Evolutionary conservation across 1,139 yeast genomes (phyloP), one percentile per base, ranked within the genome.

Genomic region (Pichia sp.): DNA sequence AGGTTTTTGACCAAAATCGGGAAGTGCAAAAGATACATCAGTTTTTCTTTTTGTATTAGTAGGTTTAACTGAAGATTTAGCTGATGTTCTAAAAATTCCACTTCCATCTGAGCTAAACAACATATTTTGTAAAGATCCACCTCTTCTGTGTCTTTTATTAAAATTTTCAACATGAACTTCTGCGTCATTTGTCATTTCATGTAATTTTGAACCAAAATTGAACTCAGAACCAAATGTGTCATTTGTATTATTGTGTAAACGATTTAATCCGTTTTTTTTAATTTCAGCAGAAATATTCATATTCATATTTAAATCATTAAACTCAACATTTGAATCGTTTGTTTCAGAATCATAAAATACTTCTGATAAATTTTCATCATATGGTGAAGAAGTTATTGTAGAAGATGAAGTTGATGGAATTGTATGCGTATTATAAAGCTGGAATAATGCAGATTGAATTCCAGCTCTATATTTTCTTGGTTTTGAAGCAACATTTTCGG

Each of bases 401-500:
- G 30, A 31, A n/a, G 39, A 12, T 6, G 28, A 12, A 10, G n/a
- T 16, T n/a, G 50, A 30, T 12, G 46, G 46, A 8, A 40, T 37
- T 37, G 48, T 34, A n/a, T 46, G 50, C 2, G 56, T 52, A 35
- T 57, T 57, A 44, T 87, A 86, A 45, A 87, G 69, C 53, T 80
- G 76, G 51, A 87, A 69, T 51, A 87, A 68, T 2, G 90, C 78
- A 0, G 95, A 85, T 31, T 87, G 71, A 20, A 87, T 90, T 59
- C 96, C 96, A 27, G 87, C 87, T 52, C 82, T 82, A 6, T 86
- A 87, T 43, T 75, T 76, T 37, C 73, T 68, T 0, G 95, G 95
- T 29, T 51, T 53, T 10, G 51, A 50, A 2, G 42, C 45, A 10
- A 49, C 10, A 23, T 54, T 45, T 20, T 55, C 53, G 1, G 55